Evolutionary conservation across 495 filamentous ascomycete genomes (phyloP), one percentile per base, ranked within the genome.

Genomic region (Staphylotrichum longicolle): DNA sequence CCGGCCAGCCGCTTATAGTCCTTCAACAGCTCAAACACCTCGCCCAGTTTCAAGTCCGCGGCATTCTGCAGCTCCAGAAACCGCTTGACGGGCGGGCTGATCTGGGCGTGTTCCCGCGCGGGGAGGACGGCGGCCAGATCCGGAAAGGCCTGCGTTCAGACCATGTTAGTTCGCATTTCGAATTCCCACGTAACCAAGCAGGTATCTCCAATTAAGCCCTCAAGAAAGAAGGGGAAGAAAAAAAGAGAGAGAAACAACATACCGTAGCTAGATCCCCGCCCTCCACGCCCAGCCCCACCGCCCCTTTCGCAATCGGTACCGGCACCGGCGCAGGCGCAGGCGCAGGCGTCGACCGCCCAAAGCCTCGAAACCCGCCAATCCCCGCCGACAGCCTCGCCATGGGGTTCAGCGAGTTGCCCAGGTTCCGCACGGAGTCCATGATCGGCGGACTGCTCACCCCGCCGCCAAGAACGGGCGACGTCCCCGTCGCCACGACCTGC

Each of bases 1-100:
- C 76, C 80, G 7, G 90, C 91, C 11, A 99, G 75, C 52, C 93
- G 78, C 63, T 92, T 87, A 72, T 98, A 99, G 74, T 97, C 94
- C 66, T 84, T 84, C 55, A 99, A 74, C 62, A 99, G 69, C 59
- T 90, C 86, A 44, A 89, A 75, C 45, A 97, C 86, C 67, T 99
- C 94, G 20, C 86, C 86, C 50, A 98, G 73, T 57, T 80, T 87
- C 48, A 99, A 74, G 57, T 98, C 93, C 7, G 83, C 82, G 7
- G 86, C 88, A 72, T 89, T 86, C 68, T 89, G 81, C 41, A 88
- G 73, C 54, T 93, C 90, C 72, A 97, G 80, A 74, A 97, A 97
- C 53, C 88, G 83, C 71, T 86, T 82, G 61, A 88, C 86, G 0
- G 91, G 91, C 32, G 89, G 90, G 11, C 83, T 81, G 10, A 89